Evolutionary conservation across 2,329 filamentous ascomycete species (phyloP).

Genomic region (Penicillium sp.): DNA sequence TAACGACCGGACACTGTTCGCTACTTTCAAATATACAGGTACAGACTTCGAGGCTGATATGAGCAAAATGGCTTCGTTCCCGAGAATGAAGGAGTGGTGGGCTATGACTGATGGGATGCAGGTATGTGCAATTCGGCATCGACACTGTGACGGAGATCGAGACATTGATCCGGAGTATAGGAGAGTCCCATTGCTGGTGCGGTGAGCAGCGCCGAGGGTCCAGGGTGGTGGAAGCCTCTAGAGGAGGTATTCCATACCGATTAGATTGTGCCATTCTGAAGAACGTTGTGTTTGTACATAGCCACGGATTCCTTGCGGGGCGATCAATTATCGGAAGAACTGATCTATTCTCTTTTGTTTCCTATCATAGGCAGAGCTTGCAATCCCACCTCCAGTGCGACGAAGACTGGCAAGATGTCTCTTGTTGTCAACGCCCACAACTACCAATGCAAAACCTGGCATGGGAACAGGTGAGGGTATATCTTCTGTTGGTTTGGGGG

Average conservation of each 20-base stretch:
- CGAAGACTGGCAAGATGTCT: slow-evolving; percentile 70
- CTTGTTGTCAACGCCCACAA: slow-evolving; percentile 64
- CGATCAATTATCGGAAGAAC: slow-evolving; percentile 56
- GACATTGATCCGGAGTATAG: slow-evolving; percentile 16
- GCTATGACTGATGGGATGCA: slow-evolving; percentile 74
- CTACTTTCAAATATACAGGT: slow-evolving; percentile 74
- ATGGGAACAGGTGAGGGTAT: background rate
- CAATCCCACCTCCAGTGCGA: slow-evolving; percentile 77
- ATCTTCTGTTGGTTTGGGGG: background rate
- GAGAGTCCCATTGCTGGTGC: slow-evolving; percentile 34
- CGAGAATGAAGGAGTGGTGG: slow-evolving; percentile 75
- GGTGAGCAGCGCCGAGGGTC: slow-evolving; percentile 33
- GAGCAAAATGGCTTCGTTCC: slow-evolving; percentile 68
- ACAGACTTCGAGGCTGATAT: slow-evolving; percentile 70
- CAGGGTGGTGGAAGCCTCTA: slow-evolving; percentile 37
- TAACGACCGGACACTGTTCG: slow-evolving; percentile 66
- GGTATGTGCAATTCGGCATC: slow-evolving; percentile 30
- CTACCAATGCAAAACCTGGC: slow-evolving; percentile 23
- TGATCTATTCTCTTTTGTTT: slow-evolving; percentile 71
- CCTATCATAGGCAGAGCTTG: slow-evolving; percentile 70
- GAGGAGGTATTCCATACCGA: slow-evolving; percentile 38
- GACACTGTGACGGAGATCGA: background rate
- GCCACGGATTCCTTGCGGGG: background rate
- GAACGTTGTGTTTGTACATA: slow-evolving; percentile 5
- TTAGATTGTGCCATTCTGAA: slow-evolving; percentile 5